A percentile compares a stretch with the other conserved stretches of the same genome.
Conservation (phyloP, 2,329 filamentous ascomycete species). For the Tothia fuscella region DNA sequence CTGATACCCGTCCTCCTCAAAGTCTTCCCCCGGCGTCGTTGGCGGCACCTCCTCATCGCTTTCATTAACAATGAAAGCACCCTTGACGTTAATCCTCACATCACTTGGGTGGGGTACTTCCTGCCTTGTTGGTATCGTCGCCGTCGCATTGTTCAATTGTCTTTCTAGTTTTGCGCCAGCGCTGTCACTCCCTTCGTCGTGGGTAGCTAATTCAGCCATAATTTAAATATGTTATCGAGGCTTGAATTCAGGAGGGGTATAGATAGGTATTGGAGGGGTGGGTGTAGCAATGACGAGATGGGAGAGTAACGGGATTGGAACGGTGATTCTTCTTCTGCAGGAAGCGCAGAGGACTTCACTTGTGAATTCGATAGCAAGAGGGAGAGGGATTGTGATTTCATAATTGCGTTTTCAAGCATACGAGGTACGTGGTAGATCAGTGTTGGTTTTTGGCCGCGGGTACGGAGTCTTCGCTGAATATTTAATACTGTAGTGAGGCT, state of each 20-base stretch:
- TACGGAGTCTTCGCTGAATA: constrained; percentile 8
- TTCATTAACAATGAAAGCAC: constrained; percentile 90
- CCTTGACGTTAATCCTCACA: constrained; percentile 91
- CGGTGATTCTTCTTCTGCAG: too few relatives aligned
- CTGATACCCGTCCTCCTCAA: constrained; percentile 42
- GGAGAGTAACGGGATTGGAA: background rate
- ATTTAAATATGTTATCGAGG: too few relatives aligned
- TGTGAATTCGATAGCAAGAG: too few relatives aligned
- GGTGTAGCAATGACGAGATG: background rate
- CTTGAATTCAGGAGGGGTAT: too few relatives aligned
- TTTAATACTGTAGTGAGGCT: constrained; percentile 8
- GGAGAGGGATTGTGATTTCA: too few relatives aligned
- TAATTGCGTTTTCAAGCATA: too few relatives aligned
- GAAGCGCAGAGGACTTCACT: too few relatives aligned
- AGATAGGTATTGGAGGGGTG: background rate
- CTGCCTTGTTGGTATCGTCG: constrained; percentile 9
- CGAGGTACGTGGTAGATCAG: too few relatives aligned
- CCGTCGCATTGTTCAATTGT: background rate
- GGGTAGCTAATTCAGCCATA: constrained; percentile 3
- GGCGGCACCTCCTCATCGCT: constrained; percentile 36
- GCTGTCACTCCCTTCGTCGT: background rate
- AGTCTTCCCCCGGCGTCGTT: constrained; percentile 25
- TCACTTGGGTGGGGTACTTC: constrained; percentile 45
- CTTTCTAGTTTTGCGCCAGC: constrained; percentile 6
- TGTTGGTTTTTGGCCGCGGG: background rate